A percentile compares a stretch with the other conserved stretches of the same genome.
Conservation (phyloP, 768 basidiomycete genomes). For the Lactarius evosmus region DNA sequence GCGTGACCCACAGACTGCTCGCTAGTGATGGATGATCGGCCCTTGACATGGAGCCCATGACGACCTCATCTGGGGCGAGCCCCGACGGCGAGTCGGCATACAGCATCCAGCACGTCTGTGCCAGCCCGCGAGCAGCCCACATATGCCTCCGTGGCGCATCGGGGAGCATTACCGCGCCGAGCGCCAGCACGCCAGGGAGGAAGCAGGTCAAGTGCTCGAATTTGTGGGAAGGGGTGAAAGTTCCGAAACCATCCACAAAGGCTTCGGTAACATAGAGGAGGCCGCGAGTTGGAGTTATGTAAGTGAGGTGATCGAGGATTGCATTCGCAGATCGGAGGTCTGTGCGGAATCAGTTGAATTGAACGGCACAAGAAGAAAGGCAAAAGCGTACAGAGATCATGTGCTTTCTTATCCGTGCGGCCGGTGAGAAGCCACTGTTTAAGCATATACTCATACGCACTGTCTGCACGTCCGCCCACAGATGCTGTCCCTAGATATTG, state of each 20-base stretch:
- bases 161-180: conserved; percentile 64
- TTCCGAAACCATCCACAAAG: conserved; percentile 9
- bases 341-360: conserved; percentile 31
- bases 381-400: conserved; percentile 59
- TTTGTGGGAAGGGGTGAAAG: conserved; percentile 38
- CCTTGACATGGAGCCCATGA: conserved; percentile 13
- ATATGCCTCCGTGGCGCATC: conserved; percentile 56
- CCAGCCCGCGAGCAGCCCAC: conserved; percentile 76
- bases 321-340: conserved; percentile 59
- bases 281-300: conserved; percentile 58
- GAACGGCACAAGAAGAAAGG: not conserved
- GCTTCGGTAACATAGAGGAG: conserved; percentile 74
- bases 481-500: conserved; percentile 40
- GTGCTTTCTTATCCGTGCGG: conserved; percentile 55
- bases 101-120: conserved; percentile 66
- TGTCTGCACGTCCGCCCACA: conserved; percentile 67
- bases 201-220: conserved; percentile 83
- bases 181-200: conserved; percentile 69
- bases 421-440: conserved; percentile 72
- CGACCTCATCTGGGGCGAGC: conserved; percentile 63
- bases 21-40: conserved; percentile 9
- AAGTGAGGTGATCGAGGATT: conserved; percentile 62
- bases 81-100: conserved; percentile 73
- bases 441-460: conserved; percentile 75
- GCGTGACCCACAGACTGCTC: conserved; percentile 11